Evolutionary conservation across 179 eudicot genomes (phyloP), one percentile per base, ranked within the genome.

Genomic region (Beta corolliflora): DNA sequence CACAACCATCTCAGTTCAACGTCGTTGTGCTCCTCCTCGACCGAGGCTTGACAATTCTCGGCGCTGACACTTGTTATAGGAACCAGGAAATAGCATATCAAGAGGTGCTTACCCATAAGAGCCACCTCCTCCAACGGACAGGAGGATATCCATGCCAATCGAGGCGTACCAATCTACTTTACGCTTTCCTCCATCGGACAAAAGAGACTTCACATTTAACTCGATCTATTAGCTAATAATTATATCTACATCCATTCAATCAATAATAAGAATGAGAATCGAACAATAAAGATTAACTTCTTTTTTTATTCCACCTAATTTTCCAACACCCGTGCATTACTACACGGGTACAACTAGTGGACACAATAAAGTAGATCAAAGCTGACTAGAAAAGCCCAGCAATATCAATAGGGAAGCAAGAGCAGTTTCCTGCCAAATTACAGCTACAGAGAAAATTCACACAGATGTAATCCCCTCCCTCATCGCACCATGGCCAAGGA

Each of bases 401-500:
- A 53, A 53, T 25, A 73, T 73, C 56, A 12, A 52, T 31, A 50
- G 2, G 61, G 69, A 46, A 48, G 31, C 55, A 77, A 77, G 55
- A 77, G 12, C 16, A 44, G 45, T 68, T 70, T 76, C 64, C 71
- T 45, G 58, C 77, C 45, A 36, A 45, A 78, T 53, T 72, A 55
- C 78, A 82, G 45, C 81, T 82, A 82, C 73, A 71, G 16, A 69
- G 4, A 63, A 44, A 48, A 64, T 46, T 71, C 41, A 59, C 54
- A 45, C 2, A 78, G 21, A 71, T 72, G 23, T 44, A 41, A 31
- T 31, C 29, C 31, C 48, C 64, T 48, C 59, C 63, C 63, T 83
- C 73, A 73, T 83, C 79, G 59, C 50, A 81, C 74, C 69, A 73
- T 55, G n/a, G 79, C 55, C 73, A 9, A 67, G 44, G 73, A 78